phyloP scores from a whole-genome alignment of 108 stramenopile genomes.

The Skeletonema potamos region DNA sequence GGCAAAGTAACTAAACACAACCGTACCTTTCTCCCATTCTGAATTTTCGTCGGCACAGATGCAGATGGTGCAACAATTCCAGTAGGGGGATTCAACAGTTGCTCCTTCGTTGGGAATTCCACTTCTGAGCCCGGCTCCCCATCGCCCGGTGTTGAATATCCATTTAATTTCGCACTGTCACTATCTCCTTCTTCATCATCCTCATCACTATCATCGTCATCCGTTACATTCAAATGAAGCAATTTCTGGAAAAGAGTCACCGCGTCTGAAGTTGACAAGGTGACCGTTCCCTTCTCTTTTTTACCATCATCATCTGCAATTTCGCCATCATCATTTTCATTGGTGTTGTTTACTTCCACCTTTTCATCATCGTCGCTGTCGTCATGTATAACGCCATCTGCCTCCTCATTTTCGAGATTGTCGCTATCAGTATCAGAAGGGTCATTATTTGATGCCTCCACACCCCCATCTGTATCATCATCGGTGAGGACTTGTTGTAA shows the following conservation, averaged over 20 bases:
- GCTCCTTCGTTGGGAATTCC: slow-evolving; percentile 37
- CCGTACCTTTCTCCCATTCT: slow-evolving; percentile 44
- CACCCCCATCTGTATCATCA: slow-evolving; percentile 18
- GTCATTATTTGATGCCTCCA: not conserved
- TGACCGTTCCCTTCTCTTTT: slow-evolving; percentile 15
- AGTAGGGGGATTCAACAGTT: slow-evolving; percentile 43
- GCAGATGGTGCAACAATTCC: slow-evolving; percentile 42
- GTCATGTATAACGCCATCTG: slow-evolving; percentile 12
- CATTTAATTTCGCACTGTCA: slow-evolving; percentile 13
- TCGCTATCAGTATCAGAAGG: not conserved
- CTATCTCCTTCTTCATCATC: slow-evolving; percentile 8
- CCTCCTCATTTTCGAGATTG: slow-evolving; percentile 20
- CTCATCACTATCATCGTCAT: slow-evolving; percentile 20
- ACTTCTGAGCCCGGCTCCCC: not conserved
- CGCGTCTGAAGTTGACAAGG: slow-evolving; percentile 31
- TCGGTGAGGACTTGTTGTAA: slow-evolving; percentile 6
- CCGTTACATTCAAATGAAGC: slow-evolving; percentile 45
- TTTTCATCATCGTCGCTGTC: slow-evolving; percentile 29
- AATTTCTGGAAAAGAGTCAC: slow-evolving; percentile 52
- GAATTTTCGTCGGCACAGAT: slow-evolving; percentile 40
- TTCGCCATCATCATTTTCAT: slow-evolving; percentile 23
- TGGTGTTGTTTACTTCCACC: slow-evolving; percentile 12
- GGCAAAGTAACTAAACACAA: not conserved
- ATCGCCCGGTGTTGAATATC: not conserved
- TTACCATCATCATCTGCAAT: slow-evolving; percentile 8